Percentiles rank a stretch among this genome's conserved stretches.
phyloP scores from a whole-genome alignment of 306 rosid genomes.

The Sechiopsis laciniata region DNA sequence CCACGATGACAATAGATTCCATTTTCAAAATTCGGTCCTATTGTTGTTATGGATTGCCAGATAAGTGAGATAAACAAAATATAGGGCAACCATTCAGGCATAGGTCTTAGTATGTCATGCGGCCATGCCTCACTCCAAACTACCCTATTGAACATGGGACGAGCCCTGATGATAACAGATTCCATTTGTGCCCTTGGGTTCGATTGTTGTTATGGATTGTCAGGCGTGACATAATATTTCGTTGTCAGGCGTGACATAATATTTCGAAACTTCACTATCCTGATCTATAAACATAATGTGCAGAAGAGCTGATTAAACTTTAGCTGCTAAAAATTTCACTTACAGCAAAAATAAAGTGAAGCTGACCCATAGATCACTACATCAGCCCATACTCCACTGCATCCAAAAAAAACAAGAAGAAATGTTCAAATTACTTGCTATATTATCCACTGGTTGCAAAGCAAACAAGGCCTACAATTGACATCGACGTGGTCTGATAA shows the following conservation, averaged over 20 bases:
- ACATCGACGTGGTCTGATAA: background rate
- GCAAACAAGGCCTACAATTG: background rate
- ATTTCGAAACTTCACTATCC: background rate
- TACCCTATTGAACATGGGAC: no score
- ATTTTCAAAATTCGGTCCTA: background rate
- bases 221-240: background rate
- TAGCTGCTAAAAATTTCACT: slow-evolving; percentile 16
- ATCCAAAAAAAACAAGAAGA: slow-evolving; percentile 25
- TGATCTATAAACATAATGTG: no score
- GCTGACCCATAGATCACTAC: slow-evolving; percentile 23
- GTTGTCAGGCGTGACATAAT: background rate
- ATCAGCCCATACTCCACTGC: slow-evolving; percentile 25
- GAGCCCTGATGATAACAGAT: no score
- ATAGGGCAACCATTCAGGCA: no score
- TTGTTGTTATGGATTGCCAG: background rate
- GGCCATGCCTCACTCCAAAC: no score
- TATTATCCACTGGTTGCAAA: background rate
- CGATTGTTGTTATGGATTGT: no score
- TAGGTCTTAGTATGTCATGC: no score
- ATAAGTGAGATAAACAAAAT: no score
- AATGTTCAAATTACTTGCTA: slow-evolving; percentile 11
- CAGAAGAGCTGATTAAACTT: no score
- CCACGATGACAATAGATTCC: background rate
- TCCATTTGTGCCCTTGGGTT: no score
- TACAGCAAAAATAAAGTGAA: slow-evolving; percentile 33